Evolutionary conservation across 2,329 filamentous ascomycete genomes (phyloP), one percentile per base, ranked within the genome.

Genomic region (Pyricularia sp.): DNA sequence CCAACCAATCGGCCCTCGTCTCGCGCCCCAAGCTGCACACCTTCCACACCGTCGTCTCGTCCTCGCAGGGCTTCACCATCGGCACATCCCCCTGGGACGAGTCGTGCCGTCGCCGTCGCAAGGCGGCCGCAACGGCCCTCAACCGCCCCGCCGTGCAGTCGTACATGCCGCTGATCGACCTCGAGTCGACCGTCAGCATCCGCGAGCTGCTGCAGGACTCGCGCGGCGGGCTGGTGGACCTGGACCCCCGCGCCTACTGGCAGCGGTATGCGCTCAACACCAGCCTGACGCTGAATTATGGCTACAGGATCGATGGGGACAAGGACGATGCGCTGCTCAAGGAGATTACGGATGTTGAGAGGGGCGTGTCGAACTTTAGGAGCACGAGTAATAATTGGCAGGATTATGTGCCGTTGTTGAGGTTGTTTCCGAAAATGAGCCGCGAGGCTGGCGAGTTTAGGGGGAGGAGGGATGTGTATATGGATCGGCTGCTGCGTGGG

Each of bases 81-180:
- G 92, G 92, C 1, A 93, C 92, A 0, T 93, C 91, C 0, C 92
- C 92, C 0, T 95, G 92, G 90, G 91, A 94, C 71, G 91, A 93
- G 67, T 92, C 88, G 2, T 92, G 90, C 79, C 94, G 94, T 77
- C 82, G 84, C 28, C 85, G 91, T 11, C 86, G 92, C 71, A 94
- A 93, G 80, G 91, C 90, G 0, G 92, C 91, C 1, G 91, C 90
- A 4, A 93, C 91, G 0, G 91, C 92, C 0, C 83, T 94, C 26
- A 94, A 94, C 76, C 85, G 90, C 0, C 91, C 91, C 20, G 84
- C 88, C 74, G 86, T 90, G 12, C 85, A 90, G 74, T 86, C 88
- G 1, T 90, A 86, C 73, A 90, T 90, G 86, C 88, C 88, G 14
- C 77, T 90, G 28, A 76, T 91, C 67, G 86, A 81, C 81, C 59